Percentiles rank a stretch among this genome's conserved stretches.
Evolutionary conservation across 1,284 basidiomycete species (phyloP).

Genomic region (Stereum hirsutum): DNA sequence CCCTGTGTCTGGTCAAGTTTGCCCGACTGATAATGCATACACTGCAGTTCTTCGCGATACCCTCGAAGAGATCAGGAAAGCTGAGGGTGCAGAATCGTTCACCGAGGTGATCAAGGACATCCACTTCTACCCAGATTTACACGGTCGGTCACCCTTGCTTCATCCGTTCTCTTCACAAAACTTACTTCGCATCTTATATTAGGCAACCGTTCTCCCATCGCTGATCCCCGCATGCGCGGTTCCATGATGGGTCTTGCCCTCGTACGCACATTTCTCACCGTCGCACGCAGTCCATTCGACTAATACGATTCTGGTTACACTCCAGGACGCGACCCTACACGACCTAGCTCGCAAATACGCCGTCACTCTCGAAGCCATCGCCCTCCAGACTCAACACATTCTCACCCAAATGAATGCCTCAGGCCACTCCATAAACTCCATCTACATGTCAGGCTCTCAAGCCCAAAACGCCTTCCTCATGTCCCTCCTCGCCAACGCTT

Average conservation of each 20-base stretch:
- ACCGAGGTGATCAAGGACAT: slow-evolving; percentile 86
- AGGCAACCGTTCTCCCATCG: slow-evolving; percentile 95
- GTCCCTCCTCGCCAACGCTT: slow-evolving; percentile 84
- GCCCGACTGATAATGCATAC: slow-evolving; percentile 22
- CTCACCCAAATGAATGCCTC: slow-evolving; percentile 84
- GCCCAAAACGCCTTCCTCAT: slow-evolving; percentile 80
- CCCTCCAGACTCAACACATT: slow-evolving; percentile 93
- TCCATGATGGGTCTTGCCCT: slow-evolving; percentile 85
- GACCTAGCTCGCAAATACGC: slow-evolving; percentile 91
- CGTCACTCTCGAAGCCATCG: slow-evolving; percentile 89
- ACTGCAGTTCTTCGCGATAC: slow-evolving; percentile 61
- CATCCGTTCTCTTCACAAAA: slow-evolving; percentile 3
- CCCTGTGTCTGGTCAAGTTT: background rate
- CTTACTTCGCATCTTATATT: slow-evolving; percentile 3
- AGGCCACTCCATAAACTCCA: slow-evolving; percentile 78
- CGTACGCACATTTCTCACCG: slow-evolving; percentile 23
- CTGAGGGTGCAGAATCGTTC: slow-evolving; percentile 47
- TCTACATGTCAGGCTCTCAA: slow-evolving; percentile 94
- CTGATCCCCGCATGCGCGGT: slow-evolving; percentile 89
- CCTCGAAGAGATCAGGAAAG: slow-evolving; percentile 59
- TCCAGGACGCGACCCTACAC: slow-evolving; percentile 60
- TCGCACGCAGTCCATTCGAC: background rate
- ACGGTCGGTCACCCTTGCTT: slow-evolving; percentile 35
- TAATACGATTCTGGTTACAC: background rate
- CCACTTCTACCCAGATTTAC: slow-evolving; percentile 92